Evolutionary conservation across 495 filamentous ascomycete species (phyloP), one percentile per base, ranked within the genome.

Genomic region (Diplogelasinospora grovesii): DNA sequence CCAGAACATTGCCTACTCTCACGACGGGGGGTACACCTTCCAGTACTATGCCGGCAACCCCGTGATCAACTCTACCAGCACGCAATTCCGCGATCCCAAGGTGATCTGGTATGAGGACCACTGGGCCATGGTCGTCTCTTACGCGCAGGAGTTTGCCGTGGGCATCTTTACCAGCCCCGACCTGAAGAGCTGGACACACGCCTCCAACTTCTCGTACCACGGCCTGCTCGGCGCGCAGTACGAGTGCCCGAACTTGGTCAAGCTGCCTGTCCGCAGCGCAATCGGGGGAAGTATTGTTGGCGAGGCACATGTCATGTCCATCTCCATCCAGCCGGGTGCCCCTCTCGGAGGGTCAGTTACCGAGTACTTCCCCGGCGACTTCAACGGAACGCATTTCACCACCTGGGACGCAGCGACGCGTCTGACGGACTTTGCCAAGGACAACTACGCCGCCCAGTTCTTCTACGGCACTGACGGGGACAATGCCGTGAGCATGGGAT

Each of bases 81-180:
- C 52, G 14, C 66, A 79, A 22, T 80, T 79, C 55, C 70, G 78
- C 11, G 76, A 80, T 50, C 76, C 78, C 0, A 72, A 74, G 46
- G 65, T 78, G 7, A 59, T 76, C 39, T 72, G 74, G 65, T 66
- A 79, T 34, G 60, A 59, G 4, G 36, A 62, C 10, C 60, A 59
- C 34, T 80, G 75, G 77, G 60, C 76, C 11, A 66, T 66, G 37
- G 65, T 74, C 0, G 49, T 71, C 11, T 41, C 69, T 4, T 70
- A 73, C 24, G 54, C 73, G 4, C 56, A 67, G 45, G 59, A 72
- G 11, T 77, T 77, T 43, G 64, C 61, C 15, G 59, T 79, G 32
- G 61, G 68, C 5, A 59, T 81, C 28, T 81, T 53, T 39, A 76
- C 68, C 10, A 78, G 75, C 0, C 46, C 59, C 1, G 61, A 79